Evolutionary conservation across 176 grass and related monocot genomes (phyloP).

Genomic region (Guadua angustifolia): DNA sequence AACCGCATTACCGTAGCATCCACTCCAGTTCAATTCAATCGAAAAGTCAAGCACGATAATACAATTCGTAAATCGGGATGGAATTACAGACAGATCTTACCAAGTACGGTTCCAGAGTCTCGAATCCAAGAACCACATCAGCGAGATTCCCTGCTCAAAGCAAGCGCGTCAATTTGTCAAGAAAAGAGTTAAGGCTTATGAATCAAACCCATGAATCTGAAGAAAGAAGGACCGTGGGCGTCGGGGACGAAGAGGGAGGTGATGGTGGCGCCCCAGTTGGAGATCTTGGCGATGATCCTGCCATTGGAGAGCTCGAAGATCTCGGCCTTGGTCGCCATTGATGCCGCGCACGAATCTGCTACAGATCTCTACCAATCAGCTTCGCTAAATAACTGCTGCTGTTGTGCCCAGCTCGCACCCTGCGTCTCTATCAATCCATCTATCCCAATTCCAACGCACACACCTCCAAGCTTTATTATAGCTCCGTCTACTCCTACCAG

Average conservation of each 20-base stretch:
- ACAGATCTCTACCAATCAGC: neutral
- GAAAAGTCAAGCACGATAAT: neutral
- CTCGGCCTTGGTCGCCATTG: slow-evolving; percentile 62
- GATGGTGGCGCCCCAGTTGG: slow-evolving; percentile 86
- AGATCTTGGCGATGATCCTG: slow-evolving; percentile 69
- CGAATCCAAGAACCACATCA: slow-evolving; percentile 92
- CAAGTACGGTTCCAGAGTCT: slow-evolving; percentile 72
- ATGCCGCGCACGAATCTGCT: neutral
- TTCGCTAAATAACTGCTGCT: neutral
- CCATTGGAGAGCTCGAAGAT: slow-evolving; percentile 84
- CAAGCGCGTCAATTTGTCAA: neutral
- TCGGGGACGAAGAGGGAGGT: slow-evolving; percentile 86
- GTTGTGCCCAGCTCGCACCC: neutral
- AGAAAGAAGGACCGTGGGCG: slow-evolving; percentile 55
- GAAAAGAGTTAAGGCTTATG: slow-evolving; percentile 9
- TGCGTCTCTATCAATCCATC: no score
- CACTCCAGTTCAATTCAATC: neutral
- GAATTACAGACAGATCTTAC: slow-evolving; percentile 47
- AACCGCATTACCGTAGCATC: neutral
- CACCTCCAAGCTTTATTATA: neutral
- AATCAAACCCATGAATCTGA: slow-evolving; percentile 15
- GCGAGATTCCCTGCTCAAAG: slow-evolving; percentile 59
- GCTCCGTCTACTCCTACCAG: neutral
- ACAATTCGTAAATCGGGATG: neutral
- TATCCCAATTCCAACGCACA: neutral